Base-by-base conservation (phyloP, 768 basidiomycete genomes). In the Russula sp. region DNA sequence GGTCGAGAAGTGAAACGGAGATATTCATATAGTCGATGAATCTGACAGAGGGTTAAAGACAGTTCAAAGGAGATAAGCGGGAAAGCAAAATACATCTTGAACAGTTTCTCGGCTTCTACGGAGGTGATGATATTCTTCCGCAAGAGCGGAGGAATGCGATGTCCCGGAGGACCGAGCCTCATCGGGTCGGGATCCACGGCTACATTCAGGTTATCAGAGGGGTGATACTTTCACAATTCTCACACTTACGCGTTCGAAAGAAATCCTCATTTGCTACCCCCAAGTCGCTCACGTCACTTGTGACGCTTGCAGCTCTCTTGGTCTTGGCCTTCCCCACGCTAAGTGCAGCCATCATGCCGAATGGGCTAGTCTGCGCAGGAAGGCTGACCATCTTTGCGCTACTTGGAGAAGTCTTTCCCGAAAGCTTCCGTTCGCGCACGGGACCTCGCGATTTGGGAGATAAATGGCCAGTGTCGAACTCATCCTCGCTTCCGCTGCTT, bases 1-100 rank as follows among this genome's bases (percentile, higher is more conserved):
- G 87, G 69, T 95, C 94, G 36, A 96, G 77, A 28, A 96, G 75
- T 1, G 88, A 95, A n/a, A 90, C 75, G 0, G 90, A 91, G 16
- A 83, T 75, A 68, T 92, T 92, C 83, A 93, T 90, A 68, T 83
- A 81, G 56, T 88, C 83, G 69, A 89, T 91, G 73, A 64, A 69
- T 52, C 68, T 69, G 42, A 55, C 3, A 40, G 54, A 50, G 20
- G n/a, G 50, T 67, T 34, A 67, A 22, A 49, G 34, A 54, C 14
- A 48, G 11, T 14, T 44, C 32, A 1, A n/a, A 40, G 16, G 34
- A 14, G 38, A 20, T 26, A 28, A 32, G 28, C 22, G 10, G 32
- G 49, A 51, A 63, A 49, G 40, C 10, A 14, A 49, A 36, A n/a
- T 59, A 69, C 68, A 69, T 68, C 32, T 64, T 68, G 49, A 69